Conservation (phyloP, 2,329 filamentous ascomycete genomes). For the Epichloe baconii region DNA sequence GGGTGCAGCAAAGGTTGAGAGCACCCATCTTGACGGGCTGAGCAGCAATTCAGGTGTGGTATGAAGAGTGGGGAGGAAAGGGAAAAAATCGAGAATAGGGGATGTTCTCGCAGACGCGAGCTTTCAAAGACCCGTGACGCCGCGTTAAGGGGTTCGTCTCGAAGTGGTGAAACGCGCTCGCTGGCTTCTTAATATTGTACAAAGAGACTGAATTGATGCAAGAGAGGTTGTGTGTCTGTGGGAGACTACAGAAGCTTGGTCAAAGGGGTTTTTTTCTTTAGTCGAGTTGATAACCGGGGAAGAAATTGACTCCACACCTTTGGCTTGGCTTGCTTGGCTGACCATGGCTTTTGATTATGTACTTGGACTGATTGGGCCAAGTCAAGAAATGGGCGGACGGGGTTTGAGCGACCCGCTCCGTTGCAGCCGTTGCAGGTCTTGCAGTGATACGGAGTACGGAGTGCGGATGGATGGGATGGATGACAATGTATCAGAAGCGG, state of each 20-base stretch:
- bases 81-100: not conserved
- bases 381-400: not conserved
- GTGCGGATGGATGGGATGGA: too few species aligned
- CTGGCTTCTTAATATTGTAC: not conserved
- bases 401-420: not conserved
- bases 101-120: not conserved
- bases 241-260: not conserved
- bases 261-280: not conserved
- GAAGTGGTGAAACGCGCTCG: not conserved
- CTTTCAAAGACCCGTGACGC: not conserved
- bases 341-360: not conserved
- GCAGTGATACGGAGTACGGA: not conserved
- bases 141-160: not conserved
- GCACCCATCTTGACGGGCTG: constrained; percentile 39
- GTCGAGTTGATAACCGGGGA: not conserved
- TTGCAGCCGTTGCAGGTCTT: not conserved
- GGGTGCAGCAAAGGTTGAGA: constrained; percentile 67
- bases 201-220: not conserved
- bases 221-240: not conserved
- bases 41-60: not conserved
- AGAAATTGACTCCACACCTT: too few species aligned
- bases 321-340: not conserved
- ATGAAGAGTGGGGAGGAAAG: not conserved
- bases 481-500: too few species aligned
- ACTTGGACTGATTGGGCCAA: too few species aligned